Evolutionary conservation across 495 filamentous ascomycete species (phyloP).

Genomic region (Pyrenopolyporus hunteri): DNA sequence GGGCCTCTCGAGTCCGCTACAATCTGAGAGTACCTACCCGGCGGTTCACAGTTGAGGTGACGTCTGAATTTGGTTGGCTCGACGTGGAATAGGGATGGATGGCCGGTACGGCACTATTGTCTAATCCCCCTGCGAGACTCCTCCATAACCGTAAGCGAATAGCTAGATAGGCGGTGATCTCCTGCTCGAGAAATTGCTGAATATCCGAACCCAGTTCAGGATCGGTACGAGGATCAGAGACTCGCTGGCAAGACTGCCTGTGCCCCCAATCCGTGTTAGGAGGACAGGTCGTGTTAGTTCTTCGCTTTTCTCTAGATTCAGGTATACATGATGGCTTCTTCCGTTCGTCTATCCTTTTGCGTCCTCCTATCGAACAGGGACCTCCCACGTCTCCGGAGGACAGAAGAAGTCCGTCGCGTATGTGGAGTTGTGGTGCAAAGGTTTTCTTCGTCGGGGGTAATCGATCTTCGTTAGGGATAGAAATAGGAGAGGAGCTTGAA

Average conservation of each 20-base stretch:
- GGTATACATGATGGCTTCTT: conserved; percentile 17
- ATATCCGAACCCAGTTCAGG: conserved; percentile 13
- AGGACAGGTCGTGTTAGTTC: not conserved
- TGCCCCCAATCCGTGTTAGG: conserved; percentile 4
- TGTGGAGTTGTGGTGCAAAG: not conserved
- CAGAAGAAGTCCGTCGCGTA: not conserved
- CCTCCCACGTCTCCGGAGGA: not conserved
- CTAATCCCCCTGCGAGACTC: conserved; percentile 3
- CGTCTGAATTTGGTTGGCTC: not conserved
- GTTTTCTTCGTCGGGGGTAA: not conserved
- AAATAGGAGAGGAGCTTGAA: not conserved
- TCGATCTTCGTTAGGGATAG: not conserved
- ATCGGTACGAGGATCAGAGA: conserved; percentile 15
- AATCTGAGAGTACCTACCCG: no score
- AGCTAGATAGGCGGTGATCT: conserved; percentile 13
- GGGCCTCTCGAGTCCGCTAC: no score
- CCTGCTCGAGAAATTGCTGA: conserved; percentile 5
- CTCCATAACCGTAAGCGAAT: conserved; percentile 7
- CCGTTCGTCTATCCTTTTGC: not conserved
- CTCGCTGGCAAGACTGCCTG: conserved; percentile 14
- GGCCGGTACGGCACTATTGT: not conserved
- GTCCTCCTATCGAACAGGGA: not conserved
- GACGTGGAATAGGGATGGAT: not conserved
- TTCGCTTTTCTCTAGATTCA: conserved; percentile 4
- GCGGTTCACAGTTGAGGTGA: no score